Evolutionary conservation across 164 flowering plant genomes (phyloP).

Genomic region (Umbellularia californica): DNA sequence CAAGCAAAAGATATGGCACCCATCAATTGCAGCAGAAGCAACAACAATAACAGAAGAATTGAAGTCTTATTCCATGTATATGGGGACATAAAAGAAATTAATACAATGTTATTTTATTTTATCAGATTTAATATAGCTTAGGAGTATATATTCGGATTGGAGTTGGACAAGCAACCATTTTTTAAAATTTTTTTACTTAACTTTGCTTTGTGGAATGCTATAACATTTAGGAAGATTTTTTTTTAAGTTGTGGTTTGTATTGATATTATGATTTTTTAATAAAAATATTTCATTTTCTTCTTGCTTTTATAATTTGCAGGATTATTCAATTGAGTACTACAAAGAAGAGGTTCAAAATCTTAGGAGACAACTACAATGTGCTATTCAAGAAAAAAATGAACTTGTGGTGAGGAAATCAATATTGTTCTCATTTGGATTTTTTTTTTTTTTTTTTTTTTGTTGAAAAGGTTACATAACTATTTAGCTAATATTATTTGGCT

Average conservation of each 20-base stretch:
- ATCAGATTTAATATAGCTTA: background rate
- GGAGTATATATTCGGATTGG: background rate
- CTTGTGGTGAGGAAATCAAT: constrained; percentile 50
- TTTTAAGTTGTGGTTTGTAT: background rate
- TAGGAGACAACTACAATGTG: constrained; percentile 49
- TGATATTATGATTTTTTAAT: background rate
- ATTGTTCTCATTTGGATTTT: constrained; percentile 1
- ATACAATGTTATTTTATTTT: background rate
- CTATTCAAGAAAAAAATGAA: constrained; percentile 55
- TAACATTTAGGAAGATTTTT: too few relatives aligned
- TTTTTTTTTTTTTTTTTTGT: background rate
- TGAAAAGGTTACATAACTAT: background rate
- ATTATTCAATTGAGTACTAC: constrained; percentile 30
- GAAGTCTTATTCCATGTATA: too few relatives aligned
- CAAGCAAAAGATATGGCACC: too few relatives aligned
- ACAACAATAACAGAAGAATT: too few relatives aligned
- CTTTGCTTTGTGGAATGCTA: background rate
- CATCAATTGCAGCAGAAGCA: too few relatives aligned
- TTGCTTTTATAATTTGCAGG: constrained; percentile 29
- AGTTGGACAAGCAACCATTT: background rate
- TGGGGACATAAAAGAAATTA: too few relatives aligned
- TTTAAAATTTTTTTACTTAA: background rate
- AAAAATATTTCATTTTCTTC: background rate
- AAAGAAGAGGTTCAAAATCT: constrained; percentile 51
- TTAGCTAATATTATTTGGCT: too few relatives aligned